phyloP scores from a whole-genome alignment of 441 rosid species.

The Euphorbia celastroides region DNA sequence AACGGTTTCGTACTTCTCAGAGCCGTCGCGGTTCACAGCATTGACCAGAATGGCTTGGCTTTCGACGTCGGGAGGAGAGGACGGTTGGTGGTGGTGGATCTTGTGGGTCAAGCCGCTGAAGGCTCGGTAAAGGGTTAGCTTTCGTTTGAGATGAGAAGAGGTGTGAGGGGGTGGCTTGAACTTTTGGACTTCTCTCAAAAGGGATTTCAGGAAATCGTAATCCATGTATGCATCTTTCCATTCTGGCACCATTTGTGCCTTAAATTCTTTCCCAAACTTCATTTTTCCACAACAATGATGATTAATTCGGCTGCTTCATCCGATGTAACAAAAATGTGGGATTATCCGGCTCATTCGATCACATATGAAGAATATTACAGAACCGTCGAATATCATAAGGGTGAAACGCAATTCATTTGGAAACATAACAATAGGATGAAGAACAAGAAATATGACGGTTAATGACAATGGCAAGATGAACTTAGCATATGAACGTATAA shows the following conservation, averaged over 20 bases:
- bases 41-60: slow-evolving; percentile 38
- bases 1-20: slow-evolving; percentile 27
- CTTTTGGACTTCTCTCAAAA: slow-evolving; percentile 44
- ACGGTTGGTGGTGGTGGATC: neutral
- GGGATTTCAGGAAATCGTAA: slow-evolving; percentile 46
- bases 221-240: slow-evolving; percentile 81
- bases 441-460: neutral
- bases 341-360: no score
- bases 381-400: neutral
- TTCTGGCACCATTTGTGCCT: slow-evolving; percentile 75
- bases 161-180: slow-evolving; percentile 27
- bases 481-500: neutral
- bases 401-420: neutral
- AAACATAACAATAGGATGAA: neutral
- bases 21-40: slow-evolving; percentile 26
- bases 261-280: slow-evolving; percentile 82
- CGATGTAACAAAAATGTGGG: no score
- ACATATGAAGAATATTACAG: no score
- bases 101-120: slow-evolving; percentile 58
- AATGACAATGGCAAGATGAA: neutral
- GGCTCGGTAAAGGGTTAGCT: slow-evolving; percentile 37
- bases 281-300: no score
- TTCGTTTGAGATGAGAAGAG: slow-evolving; percentile 33
- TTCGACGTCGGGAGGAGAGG: slow-evolving; percentile 33
- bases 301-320: no score